Percentiles rank a stretch among this genome's conserved stretches.
Evolutionary conservation across 345 rosid genomes (phyloP).

Genomic region (Boechera retrofracta): DNA sequence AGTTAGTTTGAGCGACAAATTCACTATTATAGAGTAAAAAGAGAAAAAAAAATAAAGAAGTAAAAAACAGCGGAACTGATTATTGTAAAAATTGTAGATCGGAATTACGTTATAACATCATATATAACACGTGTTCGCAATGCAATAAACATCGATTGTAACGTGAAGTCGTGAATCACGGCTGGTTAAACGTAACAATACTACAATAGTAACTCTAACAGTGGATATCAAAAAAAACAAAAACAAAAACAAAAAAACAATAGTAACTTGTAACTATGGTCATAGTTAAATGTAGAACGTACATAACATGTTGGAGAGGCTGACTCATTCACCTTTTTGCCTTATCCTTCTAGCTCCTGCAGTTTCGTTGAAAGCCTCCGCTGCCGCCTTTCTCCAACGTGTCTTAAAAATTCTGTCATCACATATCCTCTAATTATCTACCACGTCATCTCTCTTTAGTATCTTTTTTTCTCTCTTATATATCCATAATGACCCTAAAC

Average conservation of each 20-base stretch:
- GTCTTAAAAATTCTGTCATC: neutral
- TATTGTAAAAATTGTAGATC: too few species aligned
- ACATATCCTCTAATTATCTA: slow-evolving; percentile 23
- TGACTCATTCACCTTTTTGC: slow-evolving; percentile 22
- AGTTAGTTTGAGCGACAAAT: too few species aligned
- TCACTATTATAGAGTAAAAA: too few species aligned
- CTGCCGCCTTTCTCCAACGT: slow-evolving; percentile 23
- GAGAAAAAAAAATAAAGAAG: too few species aligned
- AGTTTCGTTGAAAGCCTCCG: slow-evolving; percentile 12
- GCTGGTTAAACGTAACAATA: too few species aligned
- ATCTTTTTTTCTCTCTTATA: neutral
- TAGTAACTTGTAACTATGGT: neutral
- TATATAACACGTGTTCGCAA: neutral
- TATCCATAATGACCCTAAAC: neutral
- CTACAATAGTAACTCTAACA: too few species aligned
- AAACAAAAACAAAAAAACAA: neutral
- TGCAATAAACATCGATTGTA: neutral
- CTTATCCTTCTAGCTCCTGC: slow-evolving; percentile 18
- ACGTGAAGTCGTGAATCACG: too few species aligned
- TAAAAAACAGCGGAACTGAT: too few species aligned
- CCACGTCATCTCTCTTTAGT: slow-evolving; percentile 30
- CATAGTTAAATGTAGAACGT: neutral
- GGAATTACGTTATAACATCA: neutral
- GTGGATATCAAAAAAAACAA: too few species aligned
- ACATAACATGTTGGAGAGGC: slow-evolving; percentile 12